These are phyloP conservation scores for Colletotrichum lini DNA, from an alignment of 2,329 filamentous ascomycete species.

Conservation along the genomic window DNA sequence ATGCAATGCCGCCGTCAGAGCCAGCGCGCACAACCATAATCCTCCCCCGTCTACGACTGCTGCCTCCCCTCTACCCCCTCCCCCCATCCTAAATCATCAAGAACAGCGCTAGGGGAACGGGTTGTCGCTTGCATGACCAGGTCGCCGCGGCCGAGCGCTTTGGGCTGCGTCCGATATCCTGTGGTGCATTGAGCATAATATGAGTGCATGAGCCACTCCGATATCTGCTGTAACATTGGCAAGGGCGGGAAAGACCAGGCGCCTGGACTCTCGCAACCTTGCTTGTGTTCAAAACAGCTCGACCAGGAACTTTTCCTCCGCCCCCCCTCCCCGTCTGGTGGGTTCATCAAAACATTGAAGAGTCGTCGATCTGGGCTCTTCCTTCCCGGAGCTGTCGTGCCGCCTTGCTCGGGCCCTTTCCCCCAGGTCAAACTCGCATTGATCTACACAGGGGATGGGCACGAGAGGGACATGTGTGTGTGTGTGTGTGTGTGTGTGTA, in stretches of 20 bases:
- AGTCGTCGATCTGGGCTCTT: background rate
- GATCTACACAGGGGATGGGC: conserved; percentile 18
- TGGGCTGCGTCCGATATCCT: background rate
- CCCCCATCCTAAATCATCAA: conserved; percentile 1
- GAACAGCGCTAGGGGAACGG: background rate
- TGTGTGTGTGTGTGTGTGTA: too few relatives aligned
- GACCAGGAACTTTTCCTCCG: background rate
- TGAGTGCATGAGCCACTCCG: background rate
- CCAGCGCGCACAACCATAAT: background rate
- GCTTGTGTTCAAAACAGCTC: background rate
- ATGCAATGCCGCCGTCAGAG: background rate
- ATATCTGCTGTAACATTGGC: background rate
- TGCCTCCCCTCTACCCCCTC: background rate
- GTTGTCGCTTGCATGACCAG: background rate
- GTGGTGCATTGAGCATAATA: background rate
- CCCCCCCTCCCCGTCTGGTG: too few relatives aligned
- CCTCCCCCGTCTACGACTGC: background rate
- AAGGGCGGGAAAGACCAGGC: too few relatives aligned
- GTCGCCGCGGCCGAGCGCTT: background rate
- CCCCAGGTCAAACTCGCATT: conserved; percentile 15
- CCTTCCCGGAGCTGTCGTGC: background rate
- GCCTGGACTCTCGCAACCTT: background rate
- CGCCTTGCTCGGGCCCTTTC: background rate
- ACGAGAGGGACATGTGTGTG: too few relatives aligned
- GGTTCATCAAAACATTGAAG: background rate